Evolutionary conservation across 2,329 filamentous ascomycete genomes (phyloP).

Genomic region (Colletotrichum tropicale): DNA sequence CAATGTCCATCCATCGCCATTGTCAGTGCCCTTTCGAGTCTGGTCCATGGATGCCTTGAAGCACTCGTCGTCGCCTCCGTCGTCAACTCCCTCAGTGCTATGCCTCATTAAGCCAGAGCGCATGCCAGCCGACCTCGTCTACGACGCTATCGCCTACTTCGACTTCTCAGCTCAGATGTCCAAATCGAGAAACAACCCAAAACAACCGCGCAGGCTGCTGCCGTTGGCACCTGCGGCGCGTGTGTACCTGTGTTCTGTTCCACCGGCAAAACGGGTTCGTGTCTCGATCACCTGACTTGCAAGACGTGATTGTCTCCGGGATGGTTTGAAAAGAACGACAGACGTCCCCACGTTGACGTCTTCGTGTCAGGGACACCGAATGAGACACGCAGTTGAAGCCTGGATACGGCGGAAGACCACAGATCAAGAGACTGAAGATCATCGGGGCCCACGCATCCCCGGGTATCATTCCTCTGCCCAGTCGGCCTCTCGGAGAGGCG

Average conservation of each 20-base stretch:
- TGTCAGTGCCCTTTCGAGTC: background rate
- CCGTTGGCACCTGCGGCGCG: background rate
- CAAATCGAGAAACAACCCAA: background rate
- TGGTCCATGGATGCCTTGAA: background rate
- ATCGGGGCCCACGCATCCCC: background rate
- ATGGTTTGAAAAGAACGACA: slow-evolving; percentile 3
- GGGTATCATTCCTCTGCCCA: slow-evolving; percentile 2
- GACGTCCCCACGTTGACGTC: slow-evolving; percentile 12
- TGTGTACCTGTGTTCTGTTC: background rate
- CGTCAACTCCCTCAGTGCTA: background rate
- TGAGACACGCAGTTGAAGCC: background rate
- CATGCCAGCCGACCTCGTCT: background rate
- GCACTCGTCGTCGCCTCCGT: background rate
- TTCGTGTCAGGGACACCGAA: background rate
- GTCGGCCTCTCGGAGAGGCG: background rate
- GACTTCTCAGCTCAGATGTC: background rate
- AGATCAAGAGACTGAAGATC: background rate
- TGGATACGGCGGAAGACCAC: slow-evolving; percentile 7
- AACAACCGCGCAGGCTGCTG: background rate
- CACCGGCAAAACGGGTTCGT: background rate
- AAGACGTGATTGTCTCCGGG: background rate
- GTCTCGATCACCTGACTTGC: background rate
- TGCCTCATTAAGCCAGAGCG: background rate
- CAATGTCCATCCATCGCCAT: background rate
- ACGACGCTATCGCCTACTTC: background rate